Conservation (phyloP, 345 rosid genomes). For the Cardamine resedifolia region DNA sequence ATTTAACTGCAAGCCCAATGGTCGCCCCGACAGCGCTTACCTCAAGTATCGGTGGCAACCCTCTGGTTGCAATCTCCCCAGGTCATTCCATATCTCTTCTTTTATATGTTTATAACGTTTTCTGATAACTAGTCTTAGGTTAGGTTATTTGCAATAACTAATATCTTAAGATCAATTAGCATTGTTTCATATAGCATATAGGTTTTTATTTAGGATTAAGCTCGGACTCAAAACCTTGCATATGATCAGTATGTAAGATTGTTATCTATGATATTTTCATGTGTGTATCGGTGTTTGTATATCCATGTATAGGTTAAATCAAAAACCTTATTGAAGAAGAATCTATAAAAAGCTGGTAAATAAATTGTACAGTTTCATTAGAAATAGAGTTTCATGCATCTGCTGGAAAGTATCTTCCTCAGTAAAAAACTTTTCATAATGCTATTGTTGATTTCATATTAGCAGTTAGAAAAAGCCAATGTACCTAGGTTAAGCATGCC, state of each 20-base stretch:
- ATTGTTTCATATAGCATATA: neutral
- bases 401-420: neutral
- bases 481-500: neutral
- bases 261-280: neutral
- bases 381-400: neutral
- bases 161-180: neutral
- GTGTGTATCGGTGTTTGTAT: neutral
- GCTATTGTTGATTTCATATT: neutral
- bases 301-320: neutral
- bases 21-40: slow-evolving; percentile 57
- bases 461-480: neutral
- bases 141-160: neutral
- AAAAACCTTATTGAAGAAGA: neutral
- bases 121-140: neutral
- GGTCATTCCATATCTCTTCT: slow-evolving; percentile 40
- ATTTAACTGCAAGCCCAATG: slow-evolving; percentile 57
- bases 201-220: neutral
- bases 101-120: neutral
- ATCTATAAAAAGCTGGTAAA: neutral
- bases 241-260: slow-evolving; percentile 6
- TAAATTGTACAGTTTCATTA: neutral
- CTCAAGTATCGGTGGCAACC: slow-evolving; percentile 77
- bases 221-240: neutral
- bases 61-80: slow-evolving; percentile 46
- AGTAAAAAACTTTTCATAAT: neutral